Percentiles rank a stretch among this genome's conserved stretches.
These are phyloP conservation scores for Ceriops zippeliana DNA, from an alignment of 345 rosid genomes.

Conservation along the genomic window DNA sequence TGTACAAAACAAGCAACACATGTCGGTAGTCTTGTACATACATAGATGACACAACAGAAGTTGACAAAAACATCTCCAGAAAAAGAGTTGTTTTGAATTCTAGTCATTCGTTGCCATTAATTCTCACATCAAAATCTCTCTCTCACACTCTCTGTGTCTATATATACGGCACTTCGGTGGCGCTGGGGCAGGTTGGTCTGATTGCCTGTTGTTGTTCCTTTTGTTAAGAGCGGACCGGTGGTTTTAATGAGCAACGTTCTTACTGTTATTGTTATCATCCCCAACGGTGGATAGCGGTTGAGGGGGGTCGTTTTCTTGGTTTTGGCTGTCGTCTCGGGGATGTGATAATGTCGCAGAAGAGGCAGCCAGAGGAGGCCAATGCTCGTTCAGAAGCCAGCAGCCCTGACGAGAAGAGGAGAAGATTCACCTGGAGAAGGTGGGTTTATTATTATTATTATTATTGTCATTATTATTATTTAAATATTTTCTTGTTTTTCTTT, in stretches of 20 bases:
- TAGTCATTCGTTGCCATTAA: constrained; percentile 20
- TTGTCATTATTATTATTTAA: no score
- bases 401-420: constrained; percentile 72
- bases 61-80: not conserved
- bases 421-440: constrained; percentile 54
- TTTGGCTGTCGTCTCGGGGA: not conserved
- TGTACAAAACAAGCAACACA: not conserved
- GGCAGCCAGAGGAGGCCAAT: constrained; percentile 73
- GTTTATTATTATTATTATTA: not conserved
- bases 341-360: constrained; percentile 73
- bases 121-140: not conserved
- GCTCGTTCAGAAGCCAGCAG: constrained; percentile 42
- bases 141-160: not conserved
- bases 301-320: constrained; percentile 4
- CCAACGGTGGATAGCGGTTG: constrained; percentile 8
- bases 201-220: constrained; percentile 10
- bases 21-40: not conserved
- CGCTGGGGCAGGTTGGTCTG: constrained; percentile 31
- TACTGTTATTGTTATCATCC: not conserved
- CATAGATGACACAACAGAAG: not conserved
- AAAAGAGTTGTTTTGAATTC: constrained; percentile 23
- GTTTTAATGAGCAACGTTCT: constrained; percentile 11
- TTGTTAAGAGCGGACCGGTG: not conserved
- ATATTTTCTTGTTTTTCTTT: constrained; percentile 1
- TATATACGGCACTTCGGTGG: constrained; percentile 1